phyloP scores from a whole-genome alignment of 352 stramenopile genomes.

The Pythium phragmitis region DNA sequence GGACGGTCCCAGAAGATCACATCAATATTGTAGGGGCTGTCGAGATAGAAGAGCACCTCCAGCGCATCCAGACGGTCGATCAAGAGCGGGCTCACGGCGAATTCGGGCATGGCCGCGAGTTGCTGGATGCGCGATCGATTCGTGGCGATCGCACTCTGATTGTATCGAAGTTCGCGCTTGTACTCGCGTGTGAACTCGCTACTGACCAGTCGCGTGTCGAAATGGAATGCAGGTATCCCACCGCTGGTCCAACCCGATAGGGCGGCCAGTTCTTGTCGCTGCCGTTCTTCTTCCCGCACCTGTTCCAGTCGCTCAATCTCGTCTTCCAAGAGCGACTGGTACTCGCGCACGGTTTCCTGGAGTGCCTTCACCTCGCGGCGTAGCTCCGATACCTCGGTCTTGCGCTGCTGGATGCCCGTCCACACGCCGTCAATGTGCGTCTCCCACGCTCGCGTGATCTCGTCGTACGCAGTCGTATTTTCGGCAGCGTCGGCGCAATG shows the following conservation, averaged over 20 bases:
- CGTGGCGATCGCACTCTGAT: slow-evolving; percentile 11
- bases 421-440: slow-evolving; percentile 5
- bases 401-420: slow-evolving; percentile 10
- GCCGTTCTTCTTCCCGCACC: neutral
- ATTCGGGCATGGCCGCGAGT: slow-evolving; percentile 28
- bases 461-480: slow-evolving; percentile 4
- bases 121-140: slow-evolving; percentile 11
- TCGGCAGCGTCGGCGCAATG: neutral
- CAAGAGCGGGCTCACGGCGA: slow-evolving; percentile 37
- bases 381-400: slow-evolving; percentile 5
- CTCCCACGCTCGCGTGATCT: neutral
- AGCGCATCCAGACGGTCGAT: slow-evolving; percentile 22
- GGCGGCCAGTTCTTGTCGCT: too few species aligned
- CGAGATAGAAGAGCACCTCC: slow-evolving; percentile 46
- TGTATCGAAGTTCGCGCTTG: neutral
- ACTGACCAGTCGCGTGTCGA: neutral
- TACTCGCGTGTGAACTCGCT: slow-evolving; percentile 7
- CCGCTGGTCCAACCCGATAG: too few species aligned
- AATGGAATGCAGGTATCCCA: too few species aligned
- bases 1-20: slow-evolving; percentile 14
- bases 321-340: neutral
- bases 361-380: slow-evolving; percentile 7
- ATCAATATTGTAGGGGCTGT: slow-evolving; percentile 37
- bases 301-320: slow-evolving; percentile 8
- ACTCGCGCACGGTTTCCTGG: slow-evolving; percentile 2